Conservation (phyloP, 306 rosid species). For the Medicago lupulina region DNA sequence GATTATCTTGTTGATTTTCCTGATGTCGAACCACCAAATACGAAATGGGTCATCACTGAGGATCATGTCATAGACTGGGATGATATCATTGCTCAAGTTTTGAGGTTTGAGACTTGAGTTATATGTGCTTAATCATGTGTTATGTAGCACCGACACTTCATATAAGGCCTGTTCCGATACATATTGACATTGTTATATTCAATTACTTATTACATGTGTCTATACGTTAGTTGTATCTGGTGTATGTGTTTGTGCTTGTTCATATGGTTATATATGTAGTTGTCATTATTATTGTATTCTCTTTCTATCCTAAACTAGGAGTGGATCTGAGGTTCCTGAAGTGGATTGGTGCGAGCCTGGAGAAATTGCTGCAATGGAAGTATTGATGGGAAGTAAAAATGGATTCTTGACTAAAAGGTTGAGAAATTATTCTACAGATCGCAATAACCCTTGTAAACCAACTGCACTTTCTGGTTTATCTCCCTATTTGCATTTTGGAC, state of each 20-base stretch:
- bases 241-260: background rate
- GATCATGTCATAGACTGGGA: slow-evolving; percentile 65
- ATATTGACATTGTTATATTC: too few species aligned
- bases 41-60: slow-evolving; percentile 56
- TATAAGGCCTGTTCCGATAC: too few species aligned
- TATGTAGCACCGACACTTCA: background rate
- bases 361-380: slow-evolving; percentile 81
- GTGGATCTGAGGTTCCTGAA: slow-evolving; percentile 92
- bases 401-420: slow-evolving; percentile 93
- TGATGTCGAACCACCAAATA: slow-evolving; percentile 52
- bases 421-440: slow-evolving; percentile 65
- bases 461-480: slow-evolving; percentile 84
- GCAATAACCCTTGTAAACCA: slow-evolving; percentile 80
- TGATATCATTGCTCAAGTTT: slow-evolving; percentile 60
- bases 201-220: too few species aligned
- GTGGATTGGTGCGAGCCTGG: slow-evolving; percentile 90
- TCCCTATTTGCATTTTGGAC: slow-evolving; percentile 95
- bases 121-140: background rate
- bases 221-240: too few species aligned
- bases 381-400: slow-evolving; percentile 73
- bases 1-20: slow-evolving; percentile 86
- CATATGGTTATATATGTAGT: background rate
- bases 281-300: background rate
- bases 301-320: slow-evolving; percentile 46
- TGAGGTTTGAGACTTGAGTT: slow-evolving; percentile 63